Evolutionary conservation across 495 filamentous ascomycete genomes (phyloP).

Genomic region (Talaromyces stipitatus): DNA sequence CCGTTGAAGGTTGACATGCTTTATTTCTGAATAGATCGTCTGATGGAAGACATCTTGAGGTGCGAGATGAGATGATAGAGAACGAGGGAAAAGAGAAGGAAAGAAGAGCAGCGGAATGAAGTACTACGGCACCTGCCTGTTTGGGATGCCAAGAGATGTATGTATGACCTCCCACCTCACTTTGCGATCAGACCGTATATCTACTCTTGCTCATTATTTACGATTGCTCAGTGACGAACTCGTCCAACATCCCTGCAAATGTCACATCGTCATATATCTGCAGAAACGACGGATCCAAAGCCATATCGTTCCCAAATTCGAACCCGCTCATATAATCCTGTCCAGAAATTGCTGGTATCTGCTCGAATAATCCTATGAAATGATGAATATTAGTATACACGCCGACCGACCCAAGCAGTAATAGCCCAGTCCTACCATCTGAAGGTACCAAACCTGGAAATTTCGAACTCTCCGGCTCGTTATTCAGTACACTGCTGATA

Average conservation of each 20-base stretch:
- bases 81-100: neutral
- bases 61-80: neutral
- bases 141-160: neutral
- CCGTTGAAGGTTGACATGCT: conserved; percentile 79
- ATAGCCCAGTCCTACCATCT: neutral
- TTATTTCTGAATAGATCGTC: neutral
- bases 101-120: neutral
- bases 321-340: neutral
- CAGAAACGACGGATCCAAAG: neutral
- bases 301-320: neutral
- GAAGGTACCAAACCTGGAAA: neutral
- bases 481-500: neutral
- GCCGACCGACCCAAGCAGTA: neutral
- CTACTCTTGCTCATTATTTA: neutral
- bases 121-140: neutral
- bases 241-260: neutral
- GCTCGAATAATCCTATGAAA: neutral
- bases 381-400: neutral
- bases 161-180: neutral
- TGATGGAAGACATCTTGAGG: neutral
- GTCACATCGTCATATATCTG: neutral
- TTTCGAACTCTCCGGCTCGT: neutral
- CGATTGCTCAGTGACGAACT: neutral
- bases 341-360: neutral
- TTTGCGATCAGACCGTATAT: neutral